These are phyloP conservation scores for Mortierella sp. DNA, from an alignment of 371 early-diverging fungal species.

Conservation along the genomic window DNA sequence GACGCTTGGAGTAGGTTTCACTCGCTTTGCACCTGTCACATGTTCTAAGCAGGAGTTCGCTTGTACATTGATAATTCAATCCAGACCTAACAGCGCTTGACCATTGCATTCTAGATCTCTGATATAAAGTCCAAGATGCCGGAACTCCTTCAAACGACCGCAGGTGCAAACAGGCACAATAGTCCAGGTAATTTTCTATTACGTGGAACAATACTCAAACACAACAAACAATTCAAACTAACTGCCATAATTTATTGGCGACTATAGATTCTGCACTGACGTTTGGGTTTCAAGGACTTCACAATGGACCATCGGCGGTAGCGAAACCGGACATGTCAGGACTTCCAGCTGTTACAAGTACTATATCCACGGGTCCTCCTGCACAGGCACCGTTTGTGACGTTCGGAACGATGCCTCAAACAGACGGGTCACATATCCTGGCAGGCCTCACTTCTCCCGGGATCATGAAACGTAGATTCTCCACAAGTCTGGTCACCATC, in stretches of 20 bases:
- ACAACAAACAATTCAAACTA: too few relatives aligned
- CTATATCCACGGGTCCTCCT: not conserved
- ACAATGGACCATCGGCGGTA: not conserved
- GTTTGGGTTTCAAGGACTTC: not conserved
- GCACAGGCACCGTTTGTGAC: not conserved
- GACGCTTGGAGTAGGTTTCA: not conserved
- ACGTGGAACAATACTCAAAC: too few relatives aligned
- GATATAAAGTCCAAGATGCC: conserved; percentile 5
- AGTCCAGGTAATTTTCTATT: not conserved
- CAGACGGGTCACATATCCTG: not conserved
- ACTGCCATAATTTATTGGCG: not conserved
- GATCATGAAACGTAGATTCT: conserved; percentile 13
- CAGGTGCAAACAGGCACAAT: not conserved
- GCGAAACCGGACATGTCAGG: not conserved
- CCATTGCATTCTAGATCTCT: not conserved
- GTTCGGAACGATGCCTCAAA: not conserved
- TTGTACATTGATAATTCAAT: too few relatives aligned
- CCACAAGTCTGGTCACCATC: conserved; percentile 4
- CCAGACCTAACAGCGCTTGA: too few relatives aligned
- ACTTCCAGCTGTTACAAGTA: not conserved
- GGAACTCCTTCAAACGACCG: not conserved
- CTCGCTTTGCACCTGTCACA: too few relatives aligned
- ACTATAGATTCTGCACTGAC: not conserved
- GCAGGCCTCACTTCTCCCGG: conserved; percentile 1
- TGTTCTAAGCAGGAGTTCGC: too few relatives aligned